phyloP scores from a whole-genome alignment of 805 yeast genomes.

The Yarrowia sp. region DNA sequence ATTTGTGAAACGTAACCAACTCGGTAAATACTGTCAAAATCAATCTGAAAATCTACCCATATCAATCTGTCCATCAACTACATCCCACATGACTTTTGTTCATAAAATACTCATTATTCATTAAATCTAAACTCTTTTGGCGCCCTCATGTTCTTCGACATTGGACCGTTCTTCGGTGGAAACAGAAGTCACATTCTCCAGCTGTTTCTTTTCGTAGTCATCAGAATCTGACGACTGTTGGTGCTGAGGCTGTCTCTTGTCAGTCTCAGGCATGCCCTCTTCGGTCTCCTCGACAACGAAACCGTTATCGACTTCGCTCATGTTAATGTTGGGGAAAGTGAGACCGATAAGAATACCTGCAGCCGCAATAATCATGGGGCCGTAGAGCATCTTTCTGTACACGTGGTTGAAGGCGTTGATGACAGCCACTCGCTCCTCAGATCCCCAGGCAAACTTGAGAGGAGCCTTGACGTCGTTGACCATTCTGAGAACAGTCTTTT shows the following conservation, averaged over 20 bases:
- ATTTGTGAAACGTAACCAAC: too few relatives aligned
- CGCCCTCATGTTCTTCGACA: not conserved
- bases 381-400: conserved; percentile 20
- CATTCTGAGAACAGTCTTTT: not conserved
- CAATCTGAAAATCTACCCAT: too few relatives aligned
- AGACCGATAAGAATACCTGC: conserved; percentile 5
- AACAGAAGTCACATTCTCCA: not conserved
- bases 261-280: not conserved
- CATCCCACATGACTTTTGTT: too few relatives aligned
- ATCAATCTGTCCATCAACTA: too few relatives aligned
- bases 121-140: not conserved
- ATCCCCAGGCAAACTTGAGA: conserved; percentile 9
- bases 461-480: not conserved
- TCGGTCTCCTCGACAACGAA: not conserved
- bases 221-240: not conserved
- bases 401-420: conserved; percentile 25
- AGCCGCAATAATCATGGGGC: conserved; percentile 21
- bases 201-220: not conserved
- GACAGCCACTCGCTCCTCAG: conserved; percentile 14
- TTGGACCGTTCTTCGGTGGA: not conserved
- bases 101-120: too few relatives aligned
- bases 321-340: conserved; percentile 5
- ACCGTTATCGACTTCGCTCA: conserved; percentile 13
- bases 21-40: too few relatives aligned
- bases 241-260: not conserved